Evolutionary conservation across 768 basidiomycete species (phyloP).

Genomic region (Agrocybe pediades): DNA sequence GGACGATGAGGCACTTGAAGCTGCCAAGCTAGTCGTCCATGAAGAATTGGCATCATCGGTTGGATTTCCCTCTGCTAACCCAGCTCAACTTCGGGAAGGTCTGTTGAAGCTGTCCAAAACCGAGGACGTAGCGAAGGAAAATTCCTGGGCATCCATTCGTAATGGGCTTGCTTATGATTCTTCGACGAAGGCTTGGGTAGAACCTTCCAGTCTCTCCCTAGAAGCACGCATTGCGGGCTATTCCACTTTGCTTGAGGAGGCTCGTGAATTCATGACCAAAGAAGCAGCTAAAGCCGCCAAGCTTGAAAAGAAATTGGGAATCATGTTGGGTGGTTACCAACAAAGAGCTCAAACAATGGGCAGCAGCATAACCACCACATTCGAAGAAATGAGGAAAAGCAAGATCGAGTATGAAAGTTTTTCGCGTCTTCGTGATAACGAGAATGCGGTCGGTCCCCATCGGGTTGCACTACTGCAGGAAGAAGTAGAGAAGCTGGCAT

Average conservation of each 20-base stretch:
- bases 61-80: constrained; percentile 83
- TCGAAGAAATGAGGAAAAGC: constrained; percentile 67
- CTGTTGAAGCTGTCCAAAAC: constrained; percentile 63
- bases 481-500: constrained; percentile 82
- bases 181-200: constrained; percentile 56
- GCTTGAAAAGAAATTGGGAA: constrained; percentile 86
- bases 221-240: constrained; percentile 70
- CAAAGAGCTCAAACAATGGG: constrained; percentile 67
- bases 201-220: constrained; percentile 54
- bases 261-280: constrained; percentile 71
- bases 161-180: constrained; percentile 66
- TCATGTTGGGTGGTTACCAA: constrained; percentile 91
- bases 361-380: constrained; percentile 64
- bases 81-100: constrained; percentile 78
- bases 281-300: constrained; percentile 84
- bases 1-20: constrained; percentile 71
- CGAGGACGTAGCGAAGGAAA: constrained; percentile 58
- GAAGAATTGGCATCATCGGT: constrained; percentile 77
- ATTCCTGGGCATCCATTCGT: constrained; percentile 75
- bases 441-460: constrained; percentile 75
- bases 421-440: constrained; percentile 66
- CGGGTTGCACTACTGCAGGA: constrained; percentile 79
- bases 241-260: constrained; percentile 55
- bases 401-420: constrained; percentile 83
- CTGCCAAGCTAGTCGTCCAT: constrained; percentile 74